Evolutionary conservation across 176 grass and related monocot genomes (phyloP).

Genomic region (Pharus latifolius): DNA sequence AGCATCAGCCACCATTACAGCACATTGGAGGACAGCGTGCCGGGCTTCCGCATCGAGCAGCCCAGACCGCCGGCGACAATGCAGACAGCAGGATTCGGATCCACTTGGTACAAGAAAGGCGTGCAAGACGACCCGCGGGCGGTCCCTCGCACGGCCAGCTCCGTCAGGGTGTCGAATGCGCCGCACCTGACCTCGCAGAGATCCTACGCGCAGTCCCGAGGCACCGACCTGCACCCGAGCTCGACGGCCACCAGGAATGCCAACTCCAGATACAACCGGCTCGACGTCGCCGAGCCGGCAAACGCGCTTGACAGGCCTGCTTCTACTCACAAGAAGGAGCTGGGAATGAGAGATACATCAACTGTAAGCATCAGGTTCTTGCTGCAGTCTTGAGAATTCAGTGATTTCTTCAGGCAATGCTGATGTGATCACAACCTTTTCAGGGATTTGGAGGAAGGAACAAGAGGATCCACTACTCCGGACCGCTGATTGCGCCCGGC

Average conservation of each 20-base stretch:
- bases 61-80: slow-evolving; percentile 1
- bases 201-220: slow-evolving; percentile 33
- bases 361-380: slow-evolving; percentile 15
- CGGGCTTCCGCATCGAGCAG: slow-evolving; percentile 55
- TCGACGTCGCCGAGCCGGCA: slow-evolving; percentile 47
- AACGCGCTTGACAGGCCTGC: slow-evolving; percentile 28
- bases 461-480: slow-evolving; percentile 62
- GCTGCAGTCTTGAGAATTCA: too few species aligned
- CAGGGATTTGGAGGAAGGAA: slow-evolving; percentile 37
- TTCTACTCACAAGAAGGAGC: slow-evolving; percentile 41
- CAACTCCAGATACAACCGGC: slow-evolving; percentile 34
- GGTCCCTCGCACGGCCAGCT: slow-evolving; percentile 39
- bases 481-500: slow-evolving; percentile 44
- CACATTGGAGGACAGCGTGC: slow-evolving; percentile 46
- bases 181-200: slow-evolving; percentile 18
- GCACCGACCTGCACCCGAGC: slow-evolving; percentile 59
- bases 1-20: slow-evolving; percentile 47
- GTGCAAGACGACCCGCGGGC: slow-evolving; percentile 9
- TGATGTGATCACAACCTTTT: background rate
- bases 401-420: background rate
- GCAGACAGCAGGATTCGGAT: slow-evolving; percentile 52
- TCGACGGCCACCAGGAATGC: slow-evolving; percentile 28
- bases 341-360: slow-evolving; percentile 22
- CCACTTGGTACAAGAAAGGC: slow-evolving; percentile 46
- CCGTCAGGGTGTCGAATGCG: slow-evolving; percentile 40